A percentile compares a stretch with the other conserved stretches of the same genome.
phyloP scores from a whole-genome alignment of 2,329 filamentous ascomycete species.

The Alternaria alternata region DNA sequence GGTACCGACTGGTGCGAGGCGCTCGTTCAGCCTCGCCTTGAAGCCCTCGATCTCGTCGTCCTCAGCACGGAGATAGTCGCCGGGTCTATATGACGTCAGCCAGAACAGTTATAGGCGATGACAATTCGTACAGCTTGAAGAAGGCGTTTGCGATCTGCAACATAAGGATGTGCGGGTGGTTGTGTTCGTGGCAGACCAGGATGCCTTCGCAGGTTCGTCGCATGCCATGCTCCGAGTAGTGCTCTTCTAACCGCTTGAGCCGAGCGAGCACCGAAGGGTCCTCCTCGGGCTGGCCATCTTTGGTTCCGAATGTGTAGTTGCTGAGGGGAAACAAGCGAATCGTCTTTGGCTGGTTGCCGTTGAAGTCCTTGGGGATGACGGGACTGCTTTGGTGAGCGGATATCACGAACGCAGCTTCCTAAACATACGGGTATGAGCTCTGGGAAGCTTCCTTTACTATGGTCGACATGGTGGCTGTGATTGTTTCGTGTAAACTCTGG shows the following conservation, averaged over 20 bases:
- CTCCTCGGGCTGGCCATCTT: conserved; percentile 97
- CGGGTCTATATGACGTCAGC: conserved; percentile 64
- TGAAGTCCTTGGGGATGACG: conserved; percentile 82
- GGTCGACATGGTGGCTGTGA: conserved; percentile 72
- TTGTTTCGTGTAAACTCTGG: conserved; percentile 13
- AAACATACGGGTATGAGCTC: conserved; percentile 71
- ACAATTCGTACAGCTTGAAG: conserved; percentile 79
- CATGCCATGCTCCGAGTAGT: conserved; percentile 93
- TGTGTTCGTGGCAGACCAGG: conserved; percentile 97
- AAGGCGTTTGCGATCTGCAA: conserved; percentile 99
- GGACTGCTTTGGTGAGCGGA: conserved; percentile 60
- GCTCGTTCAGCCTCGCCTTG: conserved; percentile 89
- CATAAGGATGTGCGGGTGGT: conserved; percentile 98
- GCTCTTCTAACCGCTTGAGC: conserved; percentile 92
- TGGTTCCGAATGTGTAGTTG: conserved; percentile 99
- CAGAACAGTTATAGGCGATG: neutral
- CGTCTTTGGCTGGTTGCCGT: conserved; percentile 85
- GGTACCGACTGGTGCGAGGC: conserved; percentile 88
- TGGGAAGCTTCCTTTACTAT: conserved; percentile 79
- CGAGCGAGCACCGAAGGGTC: conserved; percentile 94
- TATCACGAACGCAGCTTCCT: too few relatives aligned
- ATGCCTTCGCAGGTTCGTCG: conserved; percentile 96
- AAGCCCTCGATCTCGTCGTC: conserved; percentile 96
- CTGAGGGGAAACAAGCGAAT: conserved; percentile 93
- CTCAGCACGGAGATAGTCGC: conserved; percentile 88